Percentiles rank a stretch among this genome's conserved stretches.
Evolutionary conservation across 495 filamentous ascomycete species (phyloP).

Genomic region (Neurospora sp.): DNA sequence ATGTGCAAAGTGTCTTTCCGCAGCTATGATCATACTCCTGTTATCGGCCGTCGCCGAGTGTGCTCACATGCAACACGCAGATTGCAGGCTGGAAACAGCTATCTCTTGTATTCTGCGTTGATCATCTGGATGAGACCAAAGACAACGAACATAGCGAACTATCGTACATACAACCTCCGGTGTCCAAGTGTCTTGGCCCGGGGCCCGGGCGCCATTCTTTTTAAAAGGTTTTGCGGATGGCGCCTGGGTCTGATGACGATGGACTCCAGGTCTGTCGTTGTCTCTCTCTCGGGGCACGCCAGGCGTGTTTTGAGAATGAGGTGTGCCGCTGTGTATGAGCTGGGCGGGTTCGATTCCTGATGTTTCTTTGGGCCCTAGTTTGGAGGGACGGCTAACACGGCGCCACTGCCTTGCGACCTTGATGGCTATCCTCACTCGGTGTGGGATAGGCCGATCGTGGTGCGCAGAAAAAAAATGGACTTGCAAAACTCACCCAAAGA

Average conservation of each 20-base stretch:
- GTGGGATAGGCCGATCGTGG: not conserved
- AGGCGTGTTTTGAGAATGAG: not conserved
- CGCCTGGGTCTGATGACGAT: not conserved
- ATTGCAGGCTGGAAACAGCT: not conserved
- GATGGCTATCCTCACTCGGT: not conserved
- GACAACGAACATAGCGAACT: not conserved
- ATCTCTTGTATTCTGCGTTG: not conserved
- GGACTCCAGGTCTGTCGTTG: not conserved
- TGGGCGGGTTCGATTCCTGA: not conserved
- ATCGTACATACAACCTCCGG: not conserved
- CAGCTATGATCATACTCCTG: not conserved
- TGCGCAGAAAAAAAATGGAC: not conserved
- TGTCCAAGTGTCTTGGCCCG: not conserved
- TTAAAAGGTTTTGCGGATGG: not conserved
- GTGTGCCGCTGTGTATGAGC: not conserved
- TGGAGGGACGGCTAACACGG: not conserved
- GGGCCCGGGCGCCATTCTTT: not conserved
- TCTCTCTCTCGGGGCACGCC: not conserved
- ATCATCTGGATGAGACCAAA: not conserved
- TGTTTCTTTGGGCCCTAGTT: not conserved
- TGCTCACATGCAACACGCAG: not conserved
- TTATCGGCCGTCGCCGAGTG: not conserved
- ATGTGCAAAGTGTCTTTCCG: not conserved
- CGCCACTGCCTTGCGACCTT: not conserved
- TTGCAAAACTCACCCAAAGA: not conserved